Evolutionary conservation across 2,329 filamentous ascomycete genomes (phyloP), one percentile per base, ranked within the genome.

Genomic region (Claviceps pusilla): DNA sequence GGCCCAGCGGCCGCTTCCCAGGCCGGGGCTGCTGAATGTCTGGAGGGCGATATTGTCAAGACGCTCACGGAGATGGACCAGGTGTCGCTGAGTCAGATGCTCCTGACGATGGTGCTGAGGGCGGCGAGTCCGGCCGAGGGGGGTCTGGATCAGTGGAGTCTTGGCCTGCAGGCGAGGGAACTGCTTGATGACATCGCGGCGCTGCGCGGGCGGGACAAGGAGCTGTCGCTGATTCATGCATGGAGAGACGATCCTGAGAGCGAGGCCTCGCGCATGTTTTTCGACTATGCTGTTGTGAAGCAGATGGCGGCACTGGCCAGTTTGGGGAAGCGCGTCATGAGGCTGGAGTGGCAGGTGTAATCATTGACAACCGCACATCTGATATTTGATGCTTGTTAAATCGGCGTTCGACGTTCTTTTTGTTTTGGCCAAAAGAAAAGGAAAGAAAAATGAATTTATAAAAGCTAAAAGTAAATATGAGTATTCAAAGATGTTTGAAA

Each of bases 81-180:
- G 57, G 70, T 77, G 3, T 75, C 73, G 10, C 65, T 80, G 51
- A 76, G 74, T 57, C 76, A 82, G 59, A 73, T 74, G 54, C 62
- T 82, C 14, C 66, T 80, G 53, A 66, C 72, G 42, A 69, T 82
- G 59, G 68, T 76, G 12, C 58, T 73, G 24, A 64, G 69, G 35
- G 69, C 73, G 35, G 70, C 73, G 48, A 71, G 67, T 1, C 70
- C 71, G 0, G 59, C 64, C 33, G 73, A 68, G 4, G 71, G 75
- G 7, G n/a, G 31, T 57, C 69, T 69, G 6, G 64, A 69, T 7
- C 71, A 72, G 7, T 79, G 76, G 72, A 69, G 69, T 31, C 65
- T 78, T 2, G 61, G 72, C 39, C 61, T 60, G 2, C 64, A 71
- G 51, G 76, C 77, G 2, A 68, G 62, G 50, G 68, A 69, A 24